These are phyloP conservation scores for Scheffersomyces segobiensis DNA, from an alignment of 1,139 yeast species.

Conservation along the genomic window DNA sequence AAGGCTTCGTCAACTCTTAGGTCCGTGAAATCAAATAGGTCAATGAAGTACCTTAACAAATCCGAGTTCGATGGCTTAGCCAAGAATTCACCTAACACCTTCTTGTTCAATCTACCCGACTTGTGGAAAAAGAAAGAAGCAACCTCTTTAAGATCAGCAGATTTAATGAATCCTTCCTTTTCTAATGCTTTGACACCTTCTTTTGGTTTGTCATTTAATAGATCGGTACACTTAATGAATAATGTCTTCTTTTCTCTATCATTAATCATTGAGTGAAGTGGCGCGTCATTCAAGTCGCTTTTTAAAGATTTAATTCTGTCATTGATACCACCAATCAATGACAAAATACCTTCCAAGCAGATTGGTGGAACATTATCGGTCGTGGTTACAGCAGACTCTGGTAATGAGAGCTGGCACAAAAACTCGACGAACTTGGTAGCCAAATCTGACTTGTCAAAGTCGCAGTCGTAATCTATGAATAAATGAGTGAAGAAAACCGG, in stretches of 20 bases:
- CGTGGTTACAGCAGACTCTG: conserved; percentile 74
- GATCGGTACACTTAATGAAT: conserved; percentile 71
- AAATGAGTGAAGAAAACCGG: conserved; percentile 76
- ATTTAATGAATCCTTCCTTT: conserved; percentile 63
- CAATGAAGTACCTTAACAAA: conserved; percentile 65
- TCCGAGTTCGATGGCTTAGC: conserved; percentile 72
- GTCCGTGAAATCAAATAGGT: conserved; percentile 70
- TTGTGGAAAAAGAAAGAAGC: conserved; percentile 77
- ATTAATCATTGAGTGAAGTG: conserved; percentile 31
- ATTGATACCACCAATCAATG: conserved; percentile 67
- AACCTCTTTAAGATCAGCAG: conserved; percentile 56
- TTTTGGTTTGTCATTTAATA: conserved; percentile 76
- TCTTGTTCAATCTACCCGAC: conserved; percentile 82
- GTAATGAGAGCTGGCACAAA: conserved; percentile 73
- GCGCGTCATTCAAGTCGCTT: conserved; percentile 16
- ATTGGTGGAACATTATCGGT: conserved; percentile 92
- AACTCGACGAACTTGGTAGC: conserved; percentile 69
- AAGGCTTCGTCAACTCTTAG: conserved; percentile 92
- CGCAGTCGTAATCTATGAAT: conserved; percentile 87
- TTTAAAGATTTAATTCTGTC: conserved; percentile 47
- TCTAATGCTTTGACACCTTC: conserved; percentile 67
- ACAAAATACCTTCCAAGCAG: conserved; percentile 83
- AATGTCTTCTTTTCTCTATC: conserved; percentile 66
- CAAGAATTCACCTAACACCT: conserved; percentile 79
- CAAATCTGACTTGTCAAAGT: conserved; percentile 81